These are phyloP conservation scores for Penicillium canariense DNA, from an alignment of 495 filamentous ascomycete genomes.

Conservation along the genomic window DNA sequence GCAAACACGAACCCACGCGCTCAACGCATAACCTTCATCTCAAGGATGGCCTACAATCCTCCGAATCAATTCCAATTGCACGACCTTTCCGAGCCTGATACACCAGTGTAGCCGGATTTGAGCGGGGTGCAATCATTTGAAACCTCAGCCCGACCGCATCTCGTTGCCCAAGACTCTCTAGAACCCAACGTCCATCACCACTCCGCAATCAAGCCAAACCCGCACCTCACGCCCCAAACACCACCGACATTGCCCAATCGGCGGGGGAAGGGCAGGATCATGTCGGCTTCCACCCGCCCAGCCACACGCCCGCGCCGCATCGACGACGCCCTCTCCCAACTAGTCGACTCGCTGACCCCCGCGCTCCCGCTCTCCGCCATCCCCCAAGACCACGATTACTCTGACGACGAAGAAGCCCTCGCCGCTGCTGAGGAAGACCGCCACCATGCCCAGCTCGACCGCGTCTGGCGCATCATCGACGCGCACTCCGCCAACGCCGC, in stretches of 20 bases:
- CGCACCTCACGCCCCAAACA: not conserved
- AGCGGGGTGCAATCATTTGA: not conserved
- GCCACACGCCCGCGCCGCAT: slow-evolving; percentile 46
- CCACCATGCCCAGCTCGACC: slow-evolving; percentile 40
- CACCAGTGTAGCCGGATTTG: not conserved
- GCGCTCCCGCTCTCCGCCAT: slow-evolving; percentile 33
- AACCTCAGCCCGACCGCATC: not conserved
- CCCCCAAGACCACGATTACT: slow-evolving; percentile 34
- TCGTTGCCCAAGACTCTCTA: slow-evolving; percentile 1
- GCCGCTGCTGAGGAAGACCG: slow-evolving; percentile 44
- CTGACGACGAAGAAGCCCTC: slow-evolving; percentile 44
- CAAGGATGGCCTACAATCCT: not conserved
- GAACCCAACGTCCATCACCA: not conserved
- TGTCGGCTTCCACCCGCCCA: slow-evolving; percentile 35
- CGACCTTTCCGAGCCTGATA: not conserved
- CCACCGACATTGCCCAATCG: slow-evolving; percentile 8
- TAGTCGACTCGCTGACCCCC: slow-evolving; percentile 51
- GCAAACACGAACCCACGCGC: slow-evolving; percentile 17
- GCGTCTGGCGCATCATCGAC: slow-evolving; percentile 45
- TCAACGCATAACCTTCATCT: slow-evolving; percentile 3
- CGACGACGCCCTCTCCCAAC: slow-evolving; percentile 54
- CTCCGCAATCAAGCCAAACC: slow-evolving; percentile 1
- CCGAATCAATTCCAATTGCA: slow-evolving; percentile 3
- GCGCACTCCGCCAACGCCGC: slow-evolving; percentile 25
- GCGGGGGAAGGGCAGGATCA: slow-evolving; percentile 23